Conservation (phyloP, 768 basidiomycete species). For the Naganishia onofrii region DNA sequence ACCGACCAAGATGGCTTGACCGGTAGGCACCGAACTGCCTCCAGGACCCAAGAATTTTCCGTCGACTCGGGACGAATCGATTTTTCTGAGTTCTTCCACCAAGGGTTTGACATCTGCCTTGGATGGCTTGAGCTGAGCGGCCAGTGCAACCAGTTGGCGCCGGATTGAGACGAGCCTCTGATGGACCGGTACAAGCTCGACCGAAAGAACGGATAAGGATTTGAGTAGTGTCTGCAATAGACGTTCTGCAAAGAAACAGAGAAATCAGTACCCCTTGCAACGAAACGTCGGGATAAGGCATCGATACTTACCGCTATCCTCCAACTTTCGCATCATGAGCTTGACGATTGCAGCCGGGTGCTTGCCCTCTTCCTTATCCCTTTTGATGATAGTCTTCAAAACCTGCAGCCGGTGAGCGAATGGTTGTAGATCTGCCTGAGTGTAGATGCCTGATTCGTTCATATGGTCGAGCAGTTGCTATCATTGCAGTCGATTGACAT, state of each 20-base stretch:
- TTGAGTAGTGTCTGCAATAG: constrained; percentile 75
- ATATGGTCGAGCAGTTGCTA: constrained; percentile 93
- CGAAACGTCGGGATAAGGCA: background rate
- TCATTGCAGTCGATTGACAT: background rate
- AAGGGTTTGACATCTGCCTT: constrained; percentile 85
- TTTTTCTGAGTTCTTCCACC: constrained; percentile 86
- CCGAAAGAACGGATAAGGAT: constrained; percentile 79
- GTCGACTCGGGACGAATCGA: constrained; percentile 80
- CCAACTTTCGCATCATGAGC: constrained; percentile 82
- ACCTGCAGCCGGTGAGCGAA: constrained; percentile 78
- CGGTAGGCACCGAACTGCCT: constrained; percentile 75
- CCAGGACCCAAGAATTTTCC: constrained; percentile 92
- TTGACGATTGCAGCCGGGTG: constrained; percentile 83
- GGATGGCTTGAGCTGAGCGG: constrained; percentile 72
- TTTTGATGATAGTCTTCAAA: constrained; percentile 78
- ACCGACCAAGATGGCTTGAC: constrained; percentile 86
- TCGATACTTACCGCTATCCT: constrained; percentile 76
- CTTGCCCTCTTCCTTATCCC: constrained; percentile 74
- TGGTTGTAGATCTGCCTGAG: constrained; percentile 81
- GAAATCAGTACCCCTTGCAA: background rate
- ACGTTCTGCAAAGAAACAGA: constrained; percentile 59
- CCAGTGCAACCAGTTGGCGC: constrained; percentile 80
- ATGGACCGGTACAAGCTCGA: constrained; percentile 86
- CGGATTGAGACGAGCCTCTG: constrained; percentile 82
- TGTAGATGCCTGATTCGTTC: constrained; percentile 93